phyloP scores from a whole-genome alignment of 768 basidiomycete genomes.

The Lactifluus piperatus region DNA sequence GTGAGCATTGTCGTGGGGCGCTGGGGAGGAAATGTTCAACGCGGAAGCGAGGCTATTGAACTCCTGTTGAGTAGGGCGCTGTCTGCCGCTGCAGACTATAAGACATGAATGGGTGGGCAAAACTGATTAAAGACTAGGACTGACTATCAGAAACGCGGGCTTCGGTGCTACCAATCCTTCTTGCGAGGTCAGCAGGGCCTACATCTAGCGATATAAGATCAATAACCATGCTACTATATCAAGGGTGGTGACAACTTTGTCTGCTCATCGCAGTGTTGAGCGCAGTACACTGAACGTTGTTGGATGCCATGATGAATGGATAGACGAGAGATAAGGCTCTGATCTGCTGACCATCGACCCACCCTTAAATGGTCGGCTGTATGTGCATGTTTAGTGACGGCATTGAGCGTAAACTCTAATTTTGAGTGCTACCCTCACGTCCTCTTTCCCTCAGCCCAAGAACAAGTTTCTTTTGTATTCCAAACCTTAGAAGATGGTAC shows the following conservation, averaged over 20 bases:
- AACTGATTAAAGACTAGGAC: neutral
- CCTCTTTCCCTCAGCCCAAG: neutral
- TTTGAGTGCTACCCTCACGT: neutral
- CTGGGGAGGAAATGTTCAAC: slow-evolving; percentile 25
- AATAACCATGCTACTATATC: neutral
- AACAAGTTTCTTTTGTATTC: neutral
- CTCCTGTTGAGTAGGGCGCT: slow-evolving; percentile 38
- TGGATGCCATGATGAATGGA: slow-evolving; percentile 34
- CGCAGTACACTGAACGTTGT: slow-evolving; percentile 47
- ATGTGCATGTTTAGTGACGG: slow-evolving; percentile 4
- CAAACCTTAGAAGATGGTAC: slow-evolving; percentile 12
- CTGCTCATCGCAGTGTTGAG: slow-evolving; percentile 42
- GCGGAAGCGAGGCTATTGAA: slow-evolving; percentile 39
- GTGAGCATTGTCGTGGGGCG: slow-evolving; percentile 28
- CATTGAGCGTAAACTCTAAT: slow-evolving; percentile 10
- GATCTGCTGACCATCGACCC: no score
- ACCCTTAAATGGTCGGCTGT: neutral
- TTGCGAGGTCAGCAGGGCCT: slow-evolving; percentile 42
- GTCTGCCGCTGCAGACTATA: slow-evolving; percentile 41
- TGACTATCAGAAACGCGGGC: slow-evolving; percentile 48
- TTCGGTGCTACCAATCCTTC: slow-evolving; percentile 32
- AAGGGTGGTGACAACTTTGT: slow-evolving; percentile 33
- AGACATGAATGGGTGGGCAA: neutral
- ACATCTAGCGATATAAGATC: slow-evolving; percentile 31
- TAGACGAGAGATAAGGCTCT: neutral